Evolutionary conservation across 768 basidiomycete genomes (phyloP), one percentile per base, ranked within the genome.

Genomic region (Tulasnella sp.): DNA sequence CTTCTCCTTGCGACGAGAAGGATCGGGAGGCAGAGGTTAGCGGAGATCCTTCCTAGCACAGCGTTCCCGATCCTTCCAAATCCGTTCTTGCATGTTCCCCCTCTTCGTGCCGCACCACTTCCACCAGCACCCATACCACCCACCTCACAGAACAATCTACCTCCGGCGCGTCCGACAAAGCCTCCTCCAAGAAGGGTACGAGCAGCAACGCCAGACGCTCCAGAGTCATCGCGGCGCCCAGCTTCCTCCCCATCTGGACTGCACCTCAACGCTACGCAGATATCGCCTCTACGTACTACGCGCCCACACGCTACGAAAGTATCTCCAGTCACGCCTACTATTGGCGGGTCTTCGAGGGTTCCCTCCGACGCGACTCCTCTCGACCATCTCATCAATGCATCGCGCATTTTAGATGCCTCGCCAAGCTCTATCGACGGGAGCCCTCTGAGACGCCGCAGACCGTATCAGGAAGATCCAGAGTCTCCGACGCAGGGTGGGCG

Each of bases 1-100:
- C 24, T 64, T 10, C 55, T 64, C 17, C 61, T 64, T 17, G 63
- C 61, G 17, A 61, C 61, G 2, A 44, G 63, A 21, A 54, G 51
- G 19, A 34, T 58, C 10, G 63, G 63, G 13, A 54, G 47, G 19
- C 32, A 62, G 41, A 21, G 38, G 42, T 32, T 62, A 17, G 60
- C 61, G 17, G 19, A 30, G 5, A 24, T 62, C 19, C 44, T 54
- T 41, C 58, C 58, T 8, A 32, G 29, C 17, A 27, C 56, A 2
- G 45, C 13, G 3, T 51, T 59, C 9, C 47, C 47, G n/a, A 7
- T 48, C 7, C 21, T 21, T 5, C 47, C 47, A 48, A 5, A 48
- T 48, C 21, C 47, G 5, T n/a, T 29, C n/a, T 5, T 29, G n/a
- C 51, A 13, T 26, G 8, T 32, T 8, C 51, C 17, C n/a, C 30